phyloP scores from a whole-genome alignment of 2,329 filamentous ascomycete genomes.

The Xylaria sp. region DNA sequence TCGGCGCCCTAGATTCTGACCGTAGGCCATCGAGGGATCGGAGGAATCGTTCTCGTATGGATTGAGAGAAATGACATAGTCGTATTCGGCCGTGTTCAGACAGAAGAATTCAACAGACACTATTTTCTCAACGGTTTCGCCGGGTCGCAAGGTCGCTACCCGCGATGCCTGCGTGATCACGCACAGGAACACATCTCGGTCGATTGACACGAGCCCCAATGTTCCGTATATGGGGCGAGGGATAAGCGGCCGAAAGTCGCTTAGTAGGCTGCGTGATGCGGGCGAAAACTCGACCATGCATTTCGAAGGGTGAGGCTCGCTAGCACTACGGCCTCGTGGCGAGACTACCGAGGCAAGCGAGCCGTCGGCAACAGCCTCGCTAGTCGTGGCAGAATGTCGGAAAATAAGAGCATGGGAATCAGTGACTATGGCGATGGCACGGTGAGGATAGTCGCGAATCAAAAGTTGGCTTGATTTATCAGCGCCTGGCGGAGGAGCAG shows the following conservation, averaged over 20 bases:
- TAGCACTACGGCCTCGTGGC: conserved; percentile 56
- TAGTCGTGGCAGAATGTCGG: conserved; percentile 76
- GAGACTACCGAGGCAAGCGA: conserved; percentile 66
- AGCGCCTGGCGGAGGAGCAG: conserved; percentile 58
- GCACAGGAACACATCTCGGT: conserved; percentile 88
- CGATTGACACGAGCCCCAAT: conserved; percentile 85
- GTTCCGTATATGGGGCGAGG: conserved; percentile 84
- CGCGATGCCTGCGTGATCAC: conserved; percentile 83
- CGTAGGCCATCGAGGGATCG: conserved; percentile 61
- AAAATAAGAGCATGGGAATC: conserved; percentile 84
- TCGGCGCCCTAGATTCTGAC: conserved; percentile 67
- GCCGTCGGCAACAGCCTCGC: conserved; percentile 68
- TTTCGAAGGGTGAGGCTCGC: conserved; percentile 62
- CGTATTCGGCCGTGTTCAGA: conserved; percentile 86
- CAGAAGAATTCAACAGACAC: conserved; percentile 92
- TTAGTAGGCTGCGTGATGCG: conserved; percentile 72
- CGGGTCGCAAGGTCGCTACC: conserved; percentile 84
- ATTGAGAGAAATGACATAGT: conserved; percentile 74
- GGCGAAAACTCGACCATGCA: conserved; percentile 91
- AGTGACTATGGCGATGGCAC: conserved; percentile 87
- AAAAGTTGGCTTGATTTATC: conserved; percentile 80
- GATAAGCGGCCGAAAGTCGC: conserved; percentile 80
- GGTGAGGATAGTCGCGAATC: conserved; percentile 86
- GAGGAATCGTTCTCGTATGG: conserved; percentile 61
- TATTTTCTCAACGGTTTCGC: conserved; percentile 91